Conservation (phyloP, 345 rosid genomes). For the Cochlearia excelsa region DNA sequence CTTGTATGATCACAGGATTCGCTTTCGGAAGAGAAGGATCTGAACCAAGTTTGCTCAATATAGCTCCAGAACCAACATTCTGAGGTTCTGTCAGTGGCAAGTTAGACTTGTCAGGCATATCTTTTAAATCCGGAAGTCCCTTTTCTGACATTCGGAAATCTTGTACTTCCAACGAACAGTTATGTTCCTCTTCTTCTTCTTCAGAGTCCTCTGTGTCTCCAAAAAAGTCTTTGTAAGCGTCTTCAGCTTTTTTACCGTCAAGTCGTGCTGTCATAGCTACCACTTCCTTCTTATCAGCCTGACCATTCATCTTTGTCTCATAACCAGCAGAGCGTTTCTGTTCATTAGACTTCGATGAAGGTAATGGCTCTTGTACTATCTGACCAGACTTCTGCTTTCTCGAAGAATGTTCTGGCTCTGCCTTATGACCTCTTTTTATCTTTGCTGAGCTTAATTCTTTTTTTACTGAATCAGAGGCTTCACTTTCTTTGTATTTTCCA, state of each 20-base stretch:
- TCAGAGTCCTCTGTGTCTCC: slow-evolving; percentile 68
- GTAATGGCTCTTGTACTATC: slow-evolving; percentile 45
- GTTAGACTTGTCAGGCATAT: slow-evolving; percentile 44
- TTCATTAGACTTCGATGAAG: slow-evolving; percentile 43
- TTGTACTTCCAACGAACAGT: slow-evolving; percentile 41
- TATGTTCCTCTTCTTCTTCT: slow-evolving; percentile 59
- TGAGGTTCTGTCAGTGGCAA: slow-evolving; percentile 38
- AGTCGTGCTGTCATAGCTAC: slow-evolving; percentile 46
- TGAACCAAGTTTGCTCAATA: slow-evolving; percentile 37
- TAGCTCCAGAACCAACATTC: slow-evolving; percentile 36
- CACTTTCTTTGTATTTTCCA: slow-evolving; percentile 45
- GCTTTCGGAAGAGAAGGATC: slow-evolving; percentile 45
- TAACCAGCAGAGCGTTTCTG: slow-evolving; percentile 39
- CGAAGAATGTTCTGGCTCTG: slow-evolving; percentile 38
- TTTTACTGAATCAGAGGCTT: slow-evolving; percentile 37
- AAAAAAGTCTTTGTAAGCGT: slow-evolving; percentile 64
- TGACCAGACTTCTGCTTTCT: slow-evolving; percentile 45
- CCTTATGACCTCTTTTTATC: slow-evolving; percentile 43
- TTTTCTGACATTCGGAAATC: slow-evolving; percentile 43
- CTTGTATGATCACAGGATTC: slow-evolving; percentile 54
- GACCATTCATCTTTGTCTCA: slow-evolving; percentile 50
- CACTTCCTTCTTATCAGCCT: slow-evolving; percentile 43
- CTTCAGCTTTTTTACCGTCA: slow-evolving; percentile 48
- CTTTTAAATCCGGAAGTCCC: slow-evolving; percentile 33
- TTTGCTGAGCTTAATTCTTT: slow-evolving; percentile 40